Conservation (phyloP, 495 filamentous ascomycete genomes). For the Hypoxylon fuscum region DNA sequence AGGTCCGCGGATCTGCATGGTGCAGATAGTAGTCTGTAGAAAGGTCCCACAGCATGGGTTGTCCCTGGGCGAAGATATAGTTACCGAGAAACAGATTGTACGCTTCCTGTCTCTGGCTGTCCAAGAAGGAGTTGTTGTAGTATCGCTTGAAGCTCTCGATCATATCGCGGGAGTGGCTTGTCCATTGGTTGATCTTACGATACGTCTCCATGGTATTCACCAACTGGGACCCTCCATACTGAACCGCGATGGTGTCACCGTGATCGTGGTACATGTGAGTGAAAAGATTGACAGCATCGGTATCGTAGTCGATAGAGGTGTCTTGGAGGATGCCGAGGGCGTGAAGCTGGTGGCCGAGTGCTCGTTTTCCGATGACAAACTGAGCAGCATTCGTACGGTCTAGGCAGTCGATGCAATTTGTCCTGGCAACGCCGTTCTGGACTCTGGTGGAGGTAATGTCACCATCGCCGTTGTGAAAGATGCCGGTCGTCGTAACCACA, state of each 20-base stretch:
- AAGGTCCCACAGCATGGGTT: slow-evolving; percentile 98
- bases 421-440: slow-evolving; percentile 92
- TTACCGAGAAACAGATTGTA: slow-evolving; percentile 98
- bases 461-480: slow-evolving; percentile 90
- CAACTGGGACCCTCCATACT: slow-evolving; percentile 96
- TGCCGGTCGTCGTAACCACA: slow-evolving; percentile 83
- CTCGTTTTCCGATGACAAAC: slow-evolving; percentile 97
- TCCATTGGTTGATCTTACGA: slow-evolving; percentile 98
- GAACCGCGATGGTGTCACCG: slow-evolving; percentile 95
- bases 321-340: slow-evolving; percentile 87
- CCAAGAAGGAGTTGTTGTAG: slow-evolving; percentile 98
- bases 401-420: slow-evolving; percentile 97
- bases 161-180: slow-evolving; percentile 96
- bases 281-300: slow-evolving; percentile 93
- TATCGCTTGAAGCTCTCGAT: slow-evolving; percentile 99
- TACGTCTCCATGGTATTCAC: slow-evolving; percentile 99
- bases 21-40: slow-evolving; percentile 97
- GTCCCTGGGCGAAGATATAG: slow-evolving; percentile 88
- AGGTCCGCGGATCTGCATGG: slow-evolving; percentile 80
- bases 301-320: slow-evolving; percentile 87
- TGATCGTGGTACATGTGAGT: slow-evolving; percentile 98
- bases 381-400: slow-evolving; percentile 97
- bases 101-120: slow-evolving; percentile 94
- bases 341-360: slow-evolving; percentile 90
- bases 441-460: slow-evolving; percentile 69